phyloP scores from a whole-genome alignment of 1,284 basidiomycete species.

The Moesziomyces antarcticus region DNA sequence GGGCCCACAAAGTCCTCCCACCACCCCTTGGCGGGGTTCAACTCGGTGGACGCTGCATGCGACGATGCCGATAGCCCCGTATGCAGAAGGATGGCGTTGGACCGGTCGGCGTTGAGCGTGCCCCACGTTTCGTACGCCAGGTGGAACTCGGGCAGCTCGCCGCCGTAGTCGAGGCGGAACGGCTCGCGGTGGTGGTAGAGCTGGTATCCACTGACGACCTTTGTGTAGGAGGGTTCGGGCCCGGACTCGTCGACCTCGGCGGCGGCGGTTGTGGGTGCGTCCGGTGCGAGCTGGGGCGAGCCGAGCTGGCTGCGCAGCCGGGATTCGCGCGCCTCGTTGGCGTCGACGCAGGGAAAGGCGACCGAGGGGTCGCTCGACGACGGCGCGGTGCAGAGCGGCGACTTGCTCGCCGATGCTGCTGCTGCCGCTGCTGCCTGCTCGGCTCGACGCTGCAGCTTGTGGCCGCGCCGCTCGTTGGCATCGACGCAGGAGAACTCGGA shows the following conservation, averaged over 20 bases:
- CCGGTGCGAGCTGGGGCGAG: conserved; percentile 7
- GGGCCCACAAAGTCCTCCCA: conserved; percentile 99
- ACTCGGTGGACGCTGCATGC: conserved; percentile 85
- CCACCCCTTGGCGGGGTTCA: conserved; percentile 89
- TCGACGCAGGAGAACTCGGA: conserved; percentile 63
- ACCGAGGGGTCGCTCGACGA: conserved; percentile 31
- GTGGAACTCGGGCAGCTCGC: conserved; percentile 78
- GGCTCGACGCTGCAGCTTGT: conserved; percentile 42
- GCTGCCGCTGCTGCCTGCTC: conserved; percentile 6
- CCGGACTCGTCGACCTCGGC: conserved; percentile 55
- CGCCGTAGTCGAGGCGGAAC: conserved; percentile 79
- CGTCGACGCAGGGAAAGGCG: conserved; percentile 64
- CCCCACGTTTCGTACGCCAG: conserved; percentile 99
- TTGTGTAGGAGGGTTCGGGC: conserved; percentile 70
- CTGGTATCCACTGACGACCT: conserved; percentile 69
- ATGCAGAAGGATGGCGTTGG: conserved; percentile 96
- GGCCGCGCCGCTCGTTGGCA: conserved; percentile 58
- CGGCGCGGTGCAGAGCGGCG: conserved; percentile 15
- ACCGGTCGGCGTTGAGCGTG: conserved; percentile 77
- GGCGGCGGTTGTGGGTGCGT: neutral
- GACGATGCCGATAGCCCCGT: conserved; percentile 95
- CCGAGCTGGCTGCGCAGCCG: conserved; percentile 48
- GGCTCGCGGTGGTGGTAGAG: conserved; percentile 70
- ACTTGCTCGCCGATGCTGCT: conserved; percentile 4
- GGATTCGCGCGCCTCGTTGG: conserved; percentile 59